These are phyloP conservation scores for Aspergillus pseudoviridinutans DNA, from an alignment of 2,329 filamentous ascomycete genomes.

Conservation along the genomic window DNA sequence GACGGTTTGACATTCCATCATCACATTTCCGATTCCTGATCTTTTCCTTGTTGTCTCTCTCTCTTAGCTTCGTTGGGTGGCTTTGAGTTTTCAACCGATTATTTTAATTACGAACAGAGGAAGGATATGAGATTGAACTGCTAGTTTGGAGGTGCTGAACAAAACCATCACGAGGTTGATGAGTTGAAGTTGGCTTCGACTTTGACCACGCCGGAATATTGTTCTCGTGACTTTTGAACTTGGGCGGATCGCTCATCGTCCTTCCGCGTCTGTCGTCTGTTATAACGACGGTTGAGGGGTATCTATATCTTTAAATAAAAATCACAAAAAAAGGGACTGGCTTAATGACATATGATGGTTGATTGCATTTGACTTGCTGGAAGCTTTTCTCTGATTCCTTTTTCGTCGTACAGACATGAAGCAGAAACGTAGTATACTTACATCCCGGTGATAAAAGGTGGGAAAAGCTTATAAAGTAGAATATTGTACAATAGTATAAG, in stretches of 20 bases:
- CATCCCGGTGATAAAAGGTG: neutral
- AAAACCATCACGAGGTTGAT: neutral
- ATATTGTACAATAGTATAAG: slow-evolving; percentile 23
- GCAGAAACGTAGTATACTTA: neutral
- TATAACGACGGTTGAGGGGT: neutral
- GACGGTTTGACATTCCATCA: neutral
- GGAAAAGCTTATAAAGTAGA: neutral
- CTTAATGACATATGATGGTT: slow-evolving; percentile 5
- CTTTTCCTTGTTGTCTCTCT: neutral
- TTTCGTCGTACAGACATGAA: neutral
- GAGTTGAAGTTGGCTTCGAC: neutral
- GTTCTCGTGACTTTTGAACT: neutral
- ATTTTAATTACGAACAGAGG: neutral
- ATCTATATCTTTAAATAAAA: neutral
- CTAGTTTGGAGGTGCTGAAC: neutral
- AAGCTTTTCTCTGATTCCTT: neutral
- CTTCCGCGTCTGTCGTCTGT: neutral
- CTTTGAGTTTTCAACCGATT: slow-evolving; percentile 2
- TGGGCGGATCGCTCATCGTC: neutral
- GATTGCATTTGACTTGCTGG: neutral
- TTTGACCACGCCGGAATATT: neutral
- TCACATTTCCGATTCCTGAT: neutral
- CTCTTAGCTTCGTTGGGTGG: neutral
- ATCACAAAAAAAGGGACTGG: neutral
- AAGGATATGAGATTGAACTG: neutral